Evolutionary conservation across 2,329 filamentous ascomycete genomes (phyloP), one percentile per base, ranked within the genome.

Genomic region (Lasiodiplodia citricola): DNA sequence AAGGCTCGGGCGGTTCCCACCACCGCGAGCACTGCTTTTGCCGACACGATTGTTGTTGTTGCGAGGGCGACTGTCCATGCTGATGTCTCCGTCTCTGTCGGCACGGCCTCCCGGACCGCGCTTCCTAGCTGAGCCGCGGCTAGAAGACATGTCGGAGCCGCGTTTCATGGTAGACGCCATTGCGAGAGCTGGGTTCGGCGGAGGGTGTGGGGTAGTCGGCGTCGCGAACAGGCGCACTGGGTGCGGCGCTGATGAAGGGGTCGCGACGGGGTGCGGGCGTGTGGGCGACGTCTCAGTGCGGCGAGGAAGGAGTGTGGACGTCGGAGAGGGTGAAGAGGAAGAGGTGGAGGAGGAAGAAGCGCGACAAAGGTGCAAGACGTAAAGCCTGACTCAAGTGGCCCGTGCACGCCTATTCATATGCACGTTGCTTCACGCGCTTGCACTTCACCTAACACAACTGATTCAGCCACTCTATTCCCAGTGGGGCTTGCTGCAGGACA

Each of bases 51-150:
- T 64, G 56, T 72, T 72, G 63, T 76, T 72, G 23, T 73, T 74
- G 66, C 75, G 76, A 38, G 80, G 75, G 44, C 80, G 75, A 63
- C 78, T 78, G 74, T 85, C 87, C 88, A 90, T 90, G 55, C 84
- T 81, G 70, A 90, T 76, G 75, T 90, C 88, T 41, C 88, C 88
- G 81, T 90, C 88, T 73, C 83, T 84, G 75, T 90, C 88, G 66
- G 85, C 78, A 69, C 83, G 81, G 28, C 57, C 41, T 23, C 50
- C 50, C 31, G 50, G 28, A 38, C 37, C 37, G 28, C 66, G 68
- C 57, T 50, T 68, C 37, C 31, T 55, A 35, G 51, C 35, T n/a
- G 28, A 21, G 11, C 37, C 66, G 21, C 66, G 66, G 35, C 10
- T 18, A 18, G 56, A 18, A 16, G 21, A 11, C 4, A 41, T 35